phyloP scores from a whole-genome alignment of 2,329 filamentous ascomycete species.

The Xylaria arbuscula region DNA sequence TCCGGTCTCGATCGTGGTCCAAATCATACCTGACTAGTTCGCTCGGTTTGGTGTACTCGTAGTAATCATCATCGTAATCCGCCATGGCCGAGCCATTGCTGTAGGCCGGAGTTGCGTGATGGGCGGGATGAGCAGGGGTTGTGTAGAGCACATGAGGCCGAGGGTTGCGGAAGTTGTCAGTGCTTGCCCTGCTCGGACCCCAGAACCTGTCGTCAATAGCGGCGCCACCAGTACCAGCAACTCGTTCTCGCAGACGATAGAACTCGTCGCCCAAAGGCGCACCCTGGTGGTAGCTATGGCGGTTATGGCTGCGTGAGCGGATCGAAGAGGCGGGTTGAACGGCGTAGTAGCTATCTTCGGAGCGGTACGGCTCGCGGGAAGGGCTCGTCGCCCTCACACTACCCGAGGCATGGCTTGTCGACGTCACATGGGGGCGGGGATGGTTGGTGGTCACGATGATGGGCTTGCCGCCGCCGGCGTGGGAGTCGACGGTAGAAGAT shows the following conservation, averaged over 20 bases:
- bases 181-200: constrained; percentile 51
- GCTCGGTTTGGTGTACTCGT: constrained; percentile 72
- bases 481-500: constrained; percentile 63
- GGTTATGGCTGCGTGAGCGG: constrained; percentile 61
- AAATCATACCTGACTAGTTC: constrained; percentile 72
- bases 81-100: constrained; percentile 52
- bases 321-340: constrained; percentile 67
- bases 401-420: constrained; percentile 54
- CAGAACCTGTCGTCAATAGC: constrained; percentile 55
- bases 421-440: constrained; percentile 53
- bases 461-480: constrained; percentile 56
- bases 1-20: constrained; percentile 59
- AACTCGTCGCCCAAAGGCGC: constrained; percentile 64
- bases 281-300: constrained; percentile 56
- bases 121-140: constrained; percentile 52
- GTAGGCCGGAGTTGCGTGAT: constrained; percentile 30
- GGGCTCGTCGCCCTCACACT: constrained; percentile 59
- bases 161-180: constrained; percentile 60
- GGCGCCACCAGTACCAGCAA: constrained; percentile 43
- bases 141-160: constrained; percentile 61
- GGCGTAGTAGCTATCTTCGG: constrained; percentile 65
- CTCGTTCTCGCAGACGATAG: constrained; percentile 60
- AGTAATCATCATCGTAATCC: constrained; percentile 69
- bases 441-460: constrained; percentile 68
- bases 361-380: constrained; percentile 62